Evolutionary conservation across 768 basidiomycete genomes (phyloP), one percentile per base, ranked within the genome.

Genomic region (Kwoniella sp.): DNA sequence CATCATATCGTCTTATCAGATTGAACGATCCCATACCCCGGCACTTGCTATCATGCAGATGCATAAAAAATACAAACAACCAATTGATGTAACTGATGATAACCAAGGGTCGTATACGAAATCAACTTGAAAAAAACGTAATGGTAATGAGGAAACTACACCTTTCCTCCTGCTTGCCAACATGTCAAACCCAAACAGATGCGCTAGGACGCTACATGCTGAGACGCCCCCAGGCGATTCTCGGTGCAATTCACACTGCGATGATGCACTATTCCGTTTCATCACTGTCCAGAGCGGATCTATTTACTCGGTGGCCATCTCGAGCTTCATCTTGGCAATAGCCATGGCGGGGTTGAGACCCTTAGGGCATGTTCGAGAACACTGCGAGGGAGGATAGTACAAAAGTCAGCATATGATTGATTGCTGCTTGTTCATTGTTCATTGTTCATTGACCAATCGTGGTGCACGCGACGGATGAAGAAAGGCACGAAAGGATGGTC

Each of bases 301-400:
- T n/a, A 17, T 45, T 52, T 47, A 63, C 53, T 63, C 62, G 41
- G 62, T 63, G 38, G 79, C 79, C 72, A 80, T 73, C 84, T 93
- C 90, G 55, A 93, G 84, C 85, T 95, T 95, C 83, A 97, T 92
- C 84, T 90, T 88, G 20, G 92, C 90, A 76, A 97, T 95, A 15
- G 93, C 93, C 59, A 86, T 86, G 2, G 92, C 93, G 2, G 92
- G 93, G 83, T 95, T 94, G 70, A 95, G 86, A 60, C 93, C 93
- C 86, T 96, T 96, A 61, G 93, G 93, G 83, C 93, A 97, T n/a
- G 94, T 96, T 62, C 91, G 89, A 55, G 93, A 87, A 81, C 92
- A 81, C 90, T 89, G 66, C 41, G n/a, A n/a, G n/a, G n/a, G n/a
- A 37, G 11, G 15, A 37, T 37, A 23, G 53, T 20, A 31, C 17